phyloP scores from a whole-genome alignment of 2,329 filamentous ascomycete genomes.

The Emergomyces pasteurianus region DNA sequence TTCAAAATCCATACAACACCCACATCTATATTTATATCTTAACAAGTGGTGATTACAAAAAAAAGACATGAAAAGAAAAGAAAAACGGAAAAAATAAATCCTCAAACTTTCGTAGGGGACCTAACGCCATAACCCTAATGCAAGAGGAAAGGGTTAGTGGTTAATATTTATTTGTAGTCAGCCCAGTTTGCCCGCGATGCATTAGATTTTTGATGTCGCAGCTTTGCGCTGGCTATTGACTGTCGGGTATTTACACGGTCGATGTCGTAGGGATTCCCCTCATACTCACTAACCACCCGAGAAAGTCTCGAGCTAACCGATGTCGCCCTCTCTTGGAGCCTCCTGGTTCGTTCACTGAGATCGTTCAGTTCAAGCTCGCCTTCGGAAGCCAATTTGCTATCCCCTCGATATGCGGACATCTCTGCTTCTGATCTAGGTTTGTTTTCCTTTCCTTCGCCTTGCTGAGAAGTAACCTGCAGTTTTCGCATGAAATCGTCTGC shows the following conservation, averaged over 20 bases:
- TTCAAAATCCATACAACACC: no score
- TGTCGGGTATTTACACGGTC: constrained; percentile 30
- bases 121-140: no score
- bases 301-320: background rate
- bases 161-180: no score
- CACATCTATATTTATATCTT: no score
- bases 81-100: no score
- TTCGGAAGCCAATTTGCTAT: background rate
- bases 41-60: no score
- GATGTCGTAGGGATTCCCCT: constrained; percentile 34
- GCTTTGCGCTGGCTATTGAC: constrained; percentile 2
- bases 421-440: background rate
- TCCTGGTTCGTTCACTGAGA: background rate
- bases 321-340: background rate
- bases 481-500: constrained; percentile 48
- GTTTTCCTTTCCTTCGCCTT: background rate
- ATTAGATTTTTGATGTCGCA: background rate
- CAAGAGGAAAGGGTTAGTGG: no score
- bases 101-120: no score
- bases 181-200: background rate
- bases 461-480: constrained; percentile 18
- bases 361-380: background rate
- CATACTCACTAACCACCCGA: constrained; percentile 21
- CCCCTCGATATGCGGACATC: background rate
- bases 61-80: no score